Base-by-base conservation (phyloP, 345 rosid genomes). In the Murraya koenigii region DNA sequence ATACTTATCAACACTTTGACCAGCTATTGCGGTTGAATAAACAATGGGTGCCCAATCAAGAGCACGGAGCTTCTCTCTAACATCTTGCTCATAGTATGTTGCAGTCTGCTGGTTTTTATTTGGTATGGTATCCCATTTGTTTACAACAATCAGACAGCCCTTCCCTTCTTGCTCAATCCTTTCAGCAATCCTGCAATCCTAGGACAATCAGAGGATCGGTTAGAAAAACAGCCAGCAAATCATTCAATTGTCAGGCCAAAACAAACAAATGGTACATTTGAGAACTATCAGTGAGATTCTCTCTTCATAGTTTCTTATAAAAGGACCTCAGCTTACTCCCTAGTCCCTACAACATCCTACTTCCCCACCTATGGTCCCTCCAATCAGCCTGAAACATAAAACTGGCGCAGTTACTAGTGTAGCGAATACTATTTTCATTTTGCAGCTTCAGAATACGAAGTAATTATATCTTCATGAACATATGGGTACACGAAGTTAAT, bases 91-190 rank as follows among this genome's bases (percentile, higher is more conserved):
- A 73, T 93, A 95, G 82, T 84, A 82, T 55, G 87, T 81, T 60
- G 97, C 89, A 55, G 90, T 89, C 81, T 91, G 85, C 86, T 92
- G 95, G 85, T 89, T 93, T 83, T 93, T 95, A 85, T 93, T 92
- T 15, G 97, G 97, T 82, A 95, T 90, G 30, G 98, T 95, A 80
- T 95, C 99, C 99, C 98, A 95, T 85, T 93, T 95, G 88, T 95
- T 95, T n/a, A 95, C 97, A 66, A 95, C 99, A 47, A 95, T 88
- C 52, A 92, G 84, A 83, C 99, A 95, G 70, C 97, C 99, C 81
- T 93, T 95, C 66, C 98, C 99, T 88, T 92, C 99, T 83, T 86
- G 85, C 81, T 92, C 98, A 59, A 95, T 95, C 86, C 96, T 93
- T 80, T 93, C 99, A 75, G 99, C 98, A 81, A 93, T 93, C 86